These are phyloP conservation scores for Asclepias syriaca DNA, from an alignment of 257 asterid genomes.

Conservation along the genomic window DNA sequence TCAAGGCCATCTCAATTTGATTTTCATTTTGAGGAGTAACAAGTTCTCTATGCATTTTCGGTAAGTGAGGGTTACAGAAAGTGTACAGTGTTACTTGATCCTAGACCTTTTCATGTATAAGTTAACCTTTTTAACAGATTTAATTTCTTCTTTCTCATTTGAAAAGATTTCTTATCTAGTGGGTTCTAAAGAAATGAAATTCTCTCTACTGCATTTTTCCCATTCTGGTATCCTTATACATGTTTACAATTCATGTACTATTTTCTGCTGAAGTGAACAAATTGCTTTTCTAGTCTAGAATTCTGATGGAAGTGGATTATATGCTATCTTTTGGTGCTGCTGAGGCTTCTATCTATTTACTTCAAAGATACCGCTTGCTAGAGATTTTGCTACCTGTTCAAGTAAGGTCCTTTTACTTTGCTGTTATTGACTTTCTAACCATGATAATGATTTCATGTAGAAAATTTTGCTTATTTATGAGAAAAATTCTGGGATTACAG, in stretches of 20 bases:
- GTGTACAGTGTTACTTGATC: neutral
- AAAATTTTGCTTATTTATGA: slow-evolving; percentile 11
- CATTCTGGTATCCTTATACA: neutral
- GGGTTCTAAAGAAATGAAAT: neutral
- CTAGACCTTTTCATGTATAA: neutral
- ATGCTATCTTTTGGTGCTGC: slow-evolving; percentile 98
- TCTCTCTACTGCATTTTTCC: neutral
- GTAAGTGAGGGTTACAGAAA: neutral
- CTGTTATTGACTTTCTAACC: slow-evolving; percentile 7
- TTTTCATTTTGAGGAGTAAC: neutral
- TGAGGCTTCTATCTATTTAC: slow-evolving; percentile 70
- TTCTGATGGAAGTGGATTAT: slow-evolving; percentile 67
- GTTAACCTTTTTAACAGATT: neutral
- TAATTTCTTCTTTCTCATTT: neutral
- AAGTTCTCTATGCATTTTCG: neutral
- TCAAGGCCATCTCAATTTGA: neutral
- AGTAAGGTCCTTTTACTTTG: slow-evolving; percentile 38
- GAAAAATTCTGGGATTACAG: slow-evolving; percentile 31
- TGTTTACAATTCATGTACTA: neutral
- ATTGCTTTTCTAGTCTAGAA: slow-evolving; percentile 53
- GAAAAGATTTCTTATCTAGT: neutral
- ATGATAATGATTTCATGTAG: neutral
- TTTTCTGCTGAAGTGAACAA: neutral
- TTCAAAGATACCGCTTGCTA: slow-evolving; percentile 60
- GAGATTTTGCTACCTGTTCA: slow-evolving; percentile 76